These are phyloP conservation scores for Tylopilus intermedius DNA, from an alignment of 768 basidiomycete species.

Conservation along the genomic window DNA sequence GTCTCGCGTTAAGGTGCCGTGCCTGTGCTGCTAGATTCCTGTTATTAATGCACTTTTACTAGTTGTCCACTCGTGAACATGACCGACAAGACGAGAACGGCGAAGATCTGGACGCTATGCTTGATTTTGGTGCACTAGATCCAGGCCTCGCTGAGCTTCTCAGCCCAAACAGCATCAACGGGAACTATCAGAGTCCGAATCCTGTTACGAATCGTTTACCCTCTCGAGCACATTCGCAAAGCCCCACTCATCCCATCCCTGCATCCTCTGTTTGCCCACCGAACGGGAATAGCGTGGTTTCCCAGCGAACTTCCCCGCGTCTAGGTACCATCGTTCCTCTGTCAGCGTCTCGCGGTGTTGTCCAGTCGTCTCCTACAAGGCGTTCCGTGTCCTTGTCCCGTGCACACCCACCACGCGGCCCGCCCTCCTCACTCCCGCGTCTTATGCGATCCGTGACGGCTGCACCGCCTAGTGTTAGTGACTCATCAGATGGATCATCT, in stretches of 20 bases:
- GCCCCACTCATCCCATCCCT: slow-evolving; percentile 12
- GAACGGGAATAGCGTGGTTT: not conserved
- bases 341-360: slow-evolving; percentile 8
- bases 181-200: slow-evolving; percentile 11
- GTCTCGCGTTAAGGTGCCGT: no score
- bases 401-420: slow-evolving; percentile 6
- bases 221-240: not conserved
- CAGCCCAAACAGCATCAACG: slow-evolving; percentile 43
- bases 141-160: slow-evolving; percentile 63
- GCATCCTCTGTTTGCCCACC: slow-evolving; percentile 1
- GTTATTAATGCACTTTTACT: no score
- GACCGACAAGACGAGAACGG: not conserved
- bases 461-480: slow-evolving; percentile 7
- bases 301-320: slow-evolving; percentile 12
- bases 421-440: slow-evolving; percentile 27
- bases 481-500: slow-evolving; percentile 14
- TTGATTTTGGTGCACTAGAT: slow-evolving; percentile 55
- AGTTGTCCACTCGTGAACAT: no score
- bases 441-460: slow-evolving; percentile 29
- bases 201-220: slow-evolving; percentile 10
- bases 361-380: slow-evolving; percentile 25
- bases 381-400: slow-evolving; percentile 24
- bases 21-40: no score
- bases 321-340: slow-evolving; percentile 8
- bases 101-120: slow-evolving; percentile 39